Conservation (phyloP, 208 protist species). For the Leptomonas pyrrhocoris region DNA sequence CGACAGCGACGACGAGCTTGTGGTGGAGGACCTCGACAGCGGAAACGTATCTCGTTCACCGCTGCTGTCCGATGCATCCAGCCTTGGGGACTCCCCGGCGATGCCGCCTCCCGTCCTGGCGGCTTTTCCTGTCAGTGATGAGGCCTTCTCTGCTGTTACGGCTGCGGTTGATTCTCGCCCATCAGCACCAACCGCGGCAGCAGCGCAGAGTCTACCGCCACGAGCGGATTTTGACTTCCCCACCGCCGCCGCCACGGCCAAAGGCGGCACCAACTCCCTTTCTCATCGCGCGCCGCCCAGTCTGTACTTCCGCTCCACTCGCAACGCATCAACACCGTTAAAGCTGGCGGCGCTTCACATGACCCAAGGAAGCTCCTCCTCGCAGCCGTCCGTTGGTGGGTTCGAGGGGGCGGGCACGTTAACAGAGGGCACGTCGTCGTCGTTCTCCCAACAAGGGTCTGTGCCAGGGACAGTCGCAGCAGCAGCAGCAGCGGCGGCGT, state of each 20-base stretch:
- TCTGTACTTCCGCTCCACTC: slow-evolving; percentile 32
- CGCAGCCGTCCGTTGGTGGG: neutral
- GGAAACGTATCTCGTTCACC: slow-evolving; percentile 6
- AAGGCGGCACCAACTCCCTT: neutral
- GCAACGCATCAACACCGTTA: slow-evolving; percentile 21
- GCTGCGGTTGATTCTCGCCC: neutral
- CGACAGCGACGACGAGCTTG: slow-evolving; percentile 7
- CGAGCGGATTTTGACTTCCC: slow-evolving; percentile 10
- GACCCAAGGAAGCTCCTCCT: neutral
- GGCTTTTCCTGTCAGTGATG: neutral
- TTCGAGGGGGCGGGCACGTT: neutral
- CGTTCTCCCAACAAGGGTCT: neutral
- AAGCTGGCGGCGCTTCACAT: slow-evolving; percentile 14
- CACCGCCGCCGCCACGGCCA: neutral
- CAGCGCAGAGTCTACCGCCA: neutral
- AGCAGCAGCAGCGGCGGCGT: neutral
- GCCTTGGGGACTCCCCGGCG: neutral
- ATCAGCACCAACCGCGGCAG: neutral
- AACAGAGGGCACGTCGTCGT: slow-evolving; percentile 5
- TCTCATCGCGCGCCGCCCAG: slow-evolving; percentile 24
- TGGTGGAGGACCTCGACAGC: slow-evolving; percentile 10
- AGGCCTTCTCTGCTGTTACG: too few species aligned
- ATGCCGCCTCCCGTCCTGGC: neutral
- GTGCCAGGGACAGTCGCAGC: neutral
- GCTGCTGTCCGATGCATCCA: slow-evolving; percentile 12